Evolutionary conservation across 202 grass and related monocot genomes (phyloP).

Genomic region (Hordeum pubiflorum): DNA sequence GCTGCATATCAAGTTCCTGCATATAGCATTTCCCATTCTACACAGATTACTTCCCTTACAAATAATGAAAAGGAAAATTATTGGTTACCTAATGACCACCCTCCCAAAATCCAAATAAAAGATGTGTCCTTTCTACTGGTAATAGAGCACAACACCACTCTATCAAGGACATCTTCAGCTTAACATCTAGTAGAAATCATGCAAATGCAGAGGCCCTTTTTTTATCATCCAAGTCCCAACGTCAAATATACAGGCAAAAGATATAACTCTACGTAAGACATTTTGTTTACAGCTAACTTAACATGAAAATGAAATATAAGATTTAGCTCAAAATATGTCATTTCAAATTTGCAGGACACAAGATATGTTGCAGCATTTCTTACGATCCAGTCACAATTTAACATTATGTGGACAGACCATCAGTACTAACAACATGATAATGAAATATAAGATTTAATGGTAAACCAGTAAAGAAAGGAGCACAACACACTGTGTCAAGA

Average conservation of each 20-base stretch:
- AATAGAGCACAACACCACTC: neutral
- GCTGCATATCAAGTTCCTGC: neutral
- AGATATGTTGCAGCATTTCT: neutral
- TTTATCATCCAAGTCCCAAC: neutral
- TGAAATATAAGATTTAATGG: conserved; percentile 4
- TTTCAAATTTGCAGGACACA: too few species aligned
- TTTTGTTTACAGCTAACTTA: conserved; percentile 14
- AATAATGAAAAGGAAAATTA: conserved; percentile 2
- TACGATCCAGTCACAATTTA: neutral
- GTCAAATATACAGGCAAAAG: neutral
- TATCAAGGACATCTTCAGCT: neutral
- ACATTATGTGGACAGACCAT: neutral
- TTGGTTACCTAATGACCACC: neutral
- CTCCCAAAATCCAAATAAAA: neutral
- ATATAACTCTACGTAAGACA: neutral
- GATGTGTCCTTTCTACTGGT: neutral
- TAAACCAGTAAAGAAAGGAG: conserved; percentile 27
- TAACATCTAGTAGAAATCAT: neutral
- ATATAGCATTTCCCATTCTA: neutral
- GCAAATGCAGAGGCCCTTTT: neutral
- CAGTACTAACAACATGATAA: neutral
- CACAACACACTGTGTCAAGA: conserved; percentile 57
- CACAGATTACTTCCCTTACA: neutral
- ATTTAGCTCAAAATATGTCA: too few species aligned
- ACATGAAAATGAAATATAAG: neutral